Evolutionary conservation across 108 stramenopile genomes (phyloP), one percentile per base, ranked within the genome.

Genomic region (Craspedostauros australis): DNA sequence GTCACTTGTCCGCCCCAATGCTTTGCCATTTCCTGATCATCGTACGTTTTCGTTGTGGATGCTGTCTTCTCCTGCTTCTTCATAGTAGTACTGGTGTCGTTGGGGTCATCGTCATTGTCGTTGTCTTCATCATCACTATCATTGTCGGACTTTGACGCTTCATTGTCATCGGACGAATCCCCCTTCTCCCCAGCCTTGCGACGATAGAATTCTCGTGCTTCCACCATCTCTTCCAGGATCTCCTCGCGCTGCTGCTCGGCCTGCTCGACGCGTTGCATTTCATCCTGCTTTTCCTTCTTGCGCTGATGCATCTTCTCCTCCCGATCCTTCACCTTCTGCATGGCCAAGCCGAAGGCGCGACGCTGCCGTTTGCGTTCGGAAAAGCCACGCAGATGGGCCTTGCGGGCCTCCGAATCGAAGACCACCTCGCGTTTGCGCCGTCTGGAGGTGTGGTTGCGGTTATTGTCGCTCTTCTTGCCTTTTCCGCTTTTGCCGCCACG

Each of bases 311-410:
- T 41, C 50, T 76, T 82, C 22, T 68, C 81, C 52, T 84, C 66
- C 15, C 90, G 75, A 54, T 91, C 90, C 51, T 91, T 91, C 31
- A 91, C 84, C 53, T 85, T 87, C 68, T 91, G 90, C 90, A 91
- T 91, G 41, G 90, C 90, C 51, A 91, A 50, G n/a, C 90, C 90
- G 47, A 71, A 91, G 8, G 80, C 86, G 6, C 90, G 69, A 14
- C 90, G 80, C 56, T 87, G 70, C 42, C 69, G 52, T 54, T 91
- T 91, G 4, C 86, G 77, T 32, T 64, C 54, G 24, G 84, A 80
- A 53, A 91, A 84, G 3, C 90, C 90, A 4, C 76, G 82, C 21
- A 91, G 64, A 44, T 87, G 77, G 11, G 71, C 65, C 0, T 29
- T 41, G 19, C 90, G 76, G 16, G 75, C 76, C 50, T 82, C 60